These are phyloP conservation scores for Xylaria acuta DNA, from an alignment of 495 filamentous ascomycete species.

Conservation along the genomic window DNA sequence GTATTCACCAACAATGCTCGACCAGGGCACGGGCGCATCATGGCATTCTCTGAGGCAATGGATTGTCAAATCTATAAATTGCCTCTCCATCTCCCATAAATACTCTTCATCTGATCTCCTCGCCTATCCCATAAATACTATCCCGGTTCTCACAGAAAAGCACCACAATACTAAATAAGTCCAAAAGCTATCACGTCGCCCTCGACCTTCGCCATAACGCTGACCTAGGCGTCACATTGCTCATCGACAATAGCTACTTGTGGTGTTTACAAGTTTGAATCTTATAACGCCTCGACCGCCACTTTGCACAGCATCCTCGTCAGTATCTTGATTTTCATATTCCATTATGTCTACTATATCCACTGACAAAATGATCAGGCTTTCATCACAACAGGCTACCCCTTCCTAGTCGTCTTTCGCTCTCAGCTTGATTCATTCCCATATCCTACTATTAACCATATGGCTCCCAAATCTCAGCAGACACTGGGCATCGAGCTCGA, in stretches of 20 bases:
- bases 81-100: not conserved
- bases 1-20: not conserved
- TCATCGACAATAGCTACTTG: not conserved
- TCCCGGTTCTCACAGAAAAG: not conserved
- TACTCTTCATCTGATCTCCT: not conserved
- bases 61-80: not conserved
- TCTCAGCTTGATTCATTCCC: not conserved
- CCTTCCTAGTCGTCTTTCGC: not conserved
- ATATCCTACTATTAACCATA: not conserved
- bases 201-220: not conserved
- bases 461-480: not conserved
- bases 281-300: not conserved
- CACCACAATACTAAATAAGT: not conserved
- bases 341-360: not conserved
- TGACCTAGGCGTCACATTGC: not conserved
- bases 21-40: not conserved
- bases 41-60: not conserved
- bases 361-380: not conserved
- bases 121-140: not conserved
- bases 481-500: constrained; percentile 13
- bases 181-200: not conserved
- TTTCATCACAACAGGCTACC: not conserved
- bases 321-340: not conserved
- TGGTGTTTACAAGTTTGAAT: not conserved
- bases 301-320: not conserved